Base-by-base conservation (phyloP, 495 filamentous ascomycete genomes). In the Elaphomyces granulatus region DNA sequence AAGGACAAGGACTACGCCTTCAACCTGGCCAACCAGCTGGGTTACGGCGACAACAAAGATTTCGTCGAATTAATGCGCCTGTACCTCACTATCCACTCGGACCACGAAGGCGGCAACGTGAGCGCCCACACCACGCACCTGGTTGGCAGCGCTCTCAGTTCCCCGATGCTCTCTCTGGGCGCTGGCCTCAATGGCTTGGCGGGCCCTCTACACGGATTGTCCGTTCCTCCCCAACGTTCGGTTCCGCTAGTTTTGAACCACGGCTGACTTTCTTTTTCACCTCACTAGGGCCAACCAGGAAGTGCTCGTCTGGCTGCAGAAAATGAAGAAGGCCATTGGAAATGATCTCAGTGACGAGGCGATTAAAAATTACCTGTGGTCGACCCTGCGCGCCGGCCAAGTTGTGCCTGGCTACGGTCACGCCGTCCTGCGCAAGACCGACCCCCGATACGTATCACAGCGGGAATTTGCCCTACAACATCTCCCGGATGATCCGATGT, bases 21-120 rank as follows among this genome's bases (percentile, higher is more conserved):
- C 82, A 98, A 98, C 78, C 81, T 95, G 58, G 85, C 90, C 60
- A 95, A 95, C 78, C 86, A 90, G 75, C 82, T 98, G 47, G 90
- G 90, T 51, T 96, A 87, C 63, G 83, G 77, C 50, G 79, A 79
- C 50, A 96, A 96, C 77, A 78, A 77, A 53, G 90, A 95, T 71
- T 98, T 98, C 55, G 75, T 98, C 60, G 90, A 98, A 74, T 69
- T 98, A 54, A 83, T 98, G 80, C 80, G 90, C 59, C 73, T 98
- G 38, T 98, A 98, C 78, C 77, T 98, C 44, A 94, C 87, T 66
- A 96, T 98, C 66, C 90, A 98, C 79, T 84, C 90, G 43, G 90
- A 98, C 62, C 90, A 93, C 71, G 90, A 98, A 72, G 90, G 90
- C 66, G 90, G 90, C 47, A 98, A 98, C 64, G 90, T 98, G 66